Evolutionary conservation across 2,329 filamentous ascomycete species (phyloP), one percentile per base, ranked within the genome.

Genomic region (Beauveria sp.): DNA sequence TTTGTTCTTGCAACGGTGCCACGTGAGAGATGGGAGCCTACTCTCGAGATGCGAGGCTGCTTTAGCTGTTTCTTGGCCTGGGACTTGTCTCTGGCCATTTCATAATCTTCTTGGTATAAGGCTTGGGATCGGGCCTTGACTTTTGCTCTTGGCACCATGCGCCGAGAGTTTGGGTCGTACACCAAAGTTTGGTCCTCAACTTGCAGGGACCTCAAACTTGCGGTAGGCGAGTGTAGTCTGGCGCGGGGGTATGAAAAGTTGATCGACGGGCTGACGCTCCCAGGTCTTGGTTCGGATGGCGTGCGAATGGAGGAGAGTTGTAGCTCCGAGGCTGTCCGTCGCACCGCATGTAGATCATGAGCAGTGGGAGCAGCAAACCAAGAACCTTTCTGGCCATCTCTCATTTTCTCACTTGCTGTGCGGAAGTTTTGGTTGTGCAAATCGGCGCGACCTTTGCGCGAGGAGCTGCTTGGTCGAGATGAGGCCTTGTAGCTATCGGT

Each of bases 131-230:
- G 73, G 55, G 71, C 78, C 65, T 75, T 51, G 20, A 82, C 65
- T 28, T 81, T 74, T 6, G 69, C 70, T 58, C 65, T 78, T 3
- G 81, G 78, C 3, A 87, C 77, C 78, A 87, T 85, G 63, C 85
- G 81, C 65, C 85, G 79, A 18, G 86, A 86, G 66, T 87, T 87
- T n/a, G 84, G 78, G 65, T 87, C 85, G 67, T 86, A 86, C 52
- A 88, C 81, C 70, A 89, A 66, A 38, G 75, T 70, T 65, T 79
- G 68, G 47, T 78, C 74, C 60, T 40, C 65, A 62, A 16, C 57
- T 63, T 43, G 50, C 46, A 20, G 59, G 52, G 53, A 63, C 8
- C 53, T 53, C 14, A 63, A 12, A 16, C 62, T 63, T 30, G 57
- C 58, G 7, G 51, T 65, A 20, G 66, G 76, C 5, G 78, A 78